Evolutionary conservation across 192 early-diverging fungal genomes (phyloP).

Genomic region (Coemansia sp.): DNA sequence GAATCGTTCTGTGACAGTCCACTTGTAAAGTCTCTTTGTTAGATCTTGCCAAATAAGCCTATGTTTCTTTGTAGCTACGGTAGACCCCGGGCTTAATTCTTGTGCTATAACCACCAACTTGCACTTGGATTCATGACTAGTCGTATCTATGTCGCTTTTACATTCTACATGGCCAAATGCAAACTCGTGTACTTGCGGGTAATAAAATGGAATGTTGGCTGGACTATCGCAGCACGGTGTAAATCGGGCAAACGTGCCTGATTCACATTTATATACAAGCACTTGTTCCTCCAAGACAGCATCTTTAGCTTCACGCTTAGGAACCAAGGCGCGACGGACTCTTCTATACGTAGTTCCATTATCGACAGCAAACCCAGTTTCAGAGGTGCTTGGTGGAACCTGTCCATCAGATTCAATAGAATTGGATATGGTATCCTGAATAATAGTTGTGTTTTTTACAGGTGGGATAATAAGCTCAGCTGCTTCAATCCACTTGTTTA

Average conservation of each 20-base stretch:
- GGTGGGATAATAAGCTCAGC: slow-evolving; percentile 63
- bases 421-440: not conserved
- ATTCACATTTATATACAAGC: slow-evolving; percentile 5
- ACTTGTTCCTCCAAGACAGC: slow-evolving; percentile 28
- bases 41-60: slow-evolving; percentile 58
- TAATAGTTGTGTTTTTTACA: slow-evolving; percentile 49
- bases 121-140: not conserved
- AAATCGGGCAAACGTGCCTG: slow-evolving; percentile 23
- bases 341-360: too few relatives aligned
- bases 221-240: slow-evolving; percentile 15
- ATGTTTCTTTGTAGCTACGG: slow-evolving; percentile 51
- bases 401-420: not conserved
- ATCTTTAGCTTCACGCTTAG: slow-evolving; percentile 49
- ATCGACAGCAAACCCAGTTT: too few relatives aligned
- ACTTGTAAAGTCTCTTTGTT: slow-evolving; percentile 65
- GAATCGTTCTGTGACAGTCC: slow-evolving; percentile 65
- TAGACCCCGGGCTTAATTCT: slow-evolving; percentile 11
- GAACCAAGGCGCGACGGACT: slow-evolving; percentile 26
- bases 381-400: too few relatives aligned
- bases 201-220: slow-evolving; percentile 45
- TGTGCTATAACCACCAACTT: slow-evolving; percentile 19
- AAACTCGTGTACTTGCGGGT: slow-evolving; percentile 35
- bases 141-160: not conserved
- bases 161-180: slow-evolving; percentile 27
- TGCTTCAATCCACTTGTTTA: slow-evolving; percentile 58